Evolutionary conservation across 345 rosid species (phyloP).

Genomic region (Euphorbia lathyris): DNA sequence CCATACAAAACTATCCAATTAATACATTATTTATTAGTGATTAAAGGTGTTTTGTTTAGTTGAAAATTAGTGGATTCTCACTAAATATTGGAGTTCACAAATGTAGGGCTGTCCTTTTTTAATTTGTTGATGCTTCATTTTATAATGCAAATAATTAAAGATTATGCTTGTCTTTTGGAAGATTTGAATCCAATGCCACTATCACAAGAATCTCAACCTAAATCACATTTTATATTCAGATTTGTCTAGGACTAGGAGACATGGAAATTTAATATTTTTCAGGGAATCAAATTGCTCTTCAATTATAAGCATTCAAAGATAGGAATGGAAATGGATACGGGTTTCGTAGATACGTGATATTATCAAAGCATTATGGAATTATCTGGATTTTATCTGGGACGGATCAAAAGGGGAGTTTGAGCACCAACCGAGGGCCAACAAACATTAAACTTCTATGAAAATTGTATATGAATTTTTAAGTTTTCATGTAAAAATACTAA

Average conservation of each 20-base stretch:
- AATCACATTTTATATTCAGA: background rate
- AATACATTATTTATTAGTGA: background rate
- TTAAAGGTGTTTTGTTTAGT: background rate
- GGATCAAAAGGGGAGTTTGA: too few species aligned
- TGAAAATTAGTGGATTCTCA: conserved; percentile 4
- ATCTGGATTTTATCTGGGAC: too few species aligned
- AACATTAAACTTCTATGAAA: too few species aligned
- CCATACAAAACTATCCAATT: background rate
- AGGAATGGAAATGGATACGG: too few species aligned
- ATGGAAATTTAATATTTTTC: background rate
- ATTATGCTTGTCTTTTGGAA: conserved; percentile 33
- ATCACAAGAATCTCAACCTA: background rate
- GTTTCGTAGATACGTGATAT: too few species aligned
- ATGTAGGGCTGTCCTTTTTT: conserved; percentile 14
- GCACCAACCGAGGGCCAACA: too few species aligned
- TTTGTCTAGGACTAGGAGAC: conserved; percentile 1
- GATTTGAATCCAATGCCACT: conserved; percentile 24
- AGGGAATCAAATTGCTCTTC: background rate
- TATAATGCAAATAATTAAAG: conserved; percentile 9
- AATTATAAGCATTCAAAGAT: too few species aligned
- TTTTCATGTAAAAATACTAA: too few species aligned
- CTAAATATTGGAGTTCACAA: conserved; percentile 9
- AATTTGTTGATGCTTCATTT: conserved; percentile 7
- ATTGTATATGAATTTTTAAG: too few species aligned
- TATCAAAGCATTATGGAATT: too few species aligned